phyloP scores from a whole-genome alignment of 2,329 filamentous ascomycete genomes.

The Arthrobotrys sinensis region DNA sequence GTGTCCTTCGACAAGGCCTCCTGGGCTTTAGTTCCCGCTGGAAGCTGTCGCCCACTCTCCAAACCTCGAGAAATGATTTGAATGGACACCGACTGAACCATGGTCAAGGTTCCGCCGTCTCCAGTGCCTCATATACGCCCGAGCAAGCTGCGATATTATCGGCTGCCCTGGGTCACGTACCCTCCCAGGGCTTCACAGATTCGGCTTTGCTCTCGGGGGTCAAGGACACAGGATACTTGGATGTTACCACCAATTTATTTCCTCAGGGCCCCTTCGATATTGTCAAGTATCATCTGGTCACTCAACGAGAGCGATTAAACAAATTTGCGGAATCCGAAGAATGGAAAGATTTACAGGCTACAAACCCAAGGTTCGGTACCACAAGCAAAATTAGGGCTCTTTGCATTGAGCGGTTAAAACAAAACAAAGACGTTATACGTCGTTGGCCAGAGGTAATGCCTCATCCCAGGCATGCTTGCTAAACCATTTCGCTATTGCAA shows the following conservation, averaged over 20 bases:
- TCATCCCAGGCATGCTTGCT: slow-evolving; percentile 16
- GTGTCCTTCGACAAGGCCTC: slow-evolving; percentile 34
- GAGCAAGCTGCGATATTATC: slow-evolving; percentile 83
- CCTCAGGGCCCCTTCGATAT: slow-evolving; percentile 85
- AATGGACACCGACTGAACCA: slow-evolving; percentile 44
- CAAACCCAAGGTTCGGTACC: slow-evolving; percentile 69
- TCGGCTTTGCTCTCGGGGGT: slow-evolving; percentile 82
- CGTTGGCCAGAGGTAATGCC: slow-evolving; percentile 86
- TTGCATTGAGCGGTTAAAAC: slow-evolving; percentile 82
- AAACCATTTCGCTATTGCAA: slow-evolving; percentile 14
- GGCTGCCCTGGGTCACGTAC: slow-evolving; percentile 84
- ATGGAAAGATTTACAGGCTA: slow-evolving; percentile 67
- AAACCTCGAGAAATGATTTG: slow-evolving; percentile 21
- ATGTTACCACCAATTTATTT: slow-evolving; percentile 87
- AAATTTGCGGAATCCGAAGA: slow-evolving; percentile 70
- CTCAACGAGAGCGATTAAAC: slow-evolving; percentile 71
- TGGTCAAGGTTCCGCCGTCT: slow-evolving; percentile 65
- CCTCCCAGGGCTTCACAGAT: slow-evolving; percentile 84
- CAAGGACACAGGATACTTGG: slow-evolving; percentile 86
- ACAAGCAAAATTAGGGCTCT: slow-evolving; percentile 79
- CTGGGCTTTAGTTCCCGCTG: slow-evolving; percentile 25
- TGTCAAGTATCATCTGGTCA: slow-evolving; percentile 82
- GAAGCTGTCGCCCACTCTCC: slow-evolving; percentile 25
- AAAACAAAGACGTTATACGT: slow-evolving; percentile 79
- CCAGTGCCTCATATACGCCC: slow-evolving; percentile 75